Evolutionary conservation across 495 filamentous ascomycete genomes (phyloP).

Genomic region (Penicillium turbatum): DNA sequence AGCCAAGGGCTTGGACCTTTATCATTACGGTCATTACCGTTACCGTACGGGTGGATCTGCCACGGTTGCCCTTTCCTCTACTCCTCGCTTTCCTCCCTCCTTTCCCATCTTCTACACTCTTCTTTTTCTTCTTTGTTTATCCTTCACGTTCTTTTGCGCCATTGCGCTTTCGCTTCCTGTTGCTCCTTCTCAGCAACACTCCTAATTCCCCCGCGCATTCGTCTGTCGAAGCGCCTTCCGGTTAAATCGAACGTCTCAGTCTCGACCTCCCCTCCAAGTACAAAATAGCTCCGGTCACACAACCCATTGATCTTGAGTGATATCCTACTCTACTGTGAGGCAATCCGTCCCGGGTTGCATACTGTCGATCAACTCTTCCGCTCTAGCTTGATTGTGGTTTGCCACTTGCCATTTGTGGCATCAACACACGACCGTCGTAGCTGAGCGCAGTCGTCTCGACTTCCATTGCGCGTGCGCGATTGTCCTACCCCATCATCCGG

Average conservation of each 20-base stretch:
- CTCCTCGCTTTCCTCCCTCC: conserved; percentile 24
- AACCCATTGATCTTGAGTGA: not conserved
- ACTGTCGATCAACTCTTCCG: not conserved
- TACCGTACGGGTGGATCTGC: conserved; percentile 7
- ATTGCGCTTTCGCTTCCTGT: conserved; percentile 1
- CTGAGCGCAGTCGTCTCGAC: conserved; percentile 13
- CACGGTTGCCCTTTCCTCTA: conserved; percentile 22
- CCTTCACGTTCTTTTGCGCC: conserved; percentile 16
- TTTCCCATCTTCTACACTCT: conserved; percentile 22
- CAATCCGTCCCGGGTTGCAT: conserved; percentile 1
- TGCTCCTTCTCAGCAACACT: no score
- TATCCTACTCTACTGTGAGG: not conserved
- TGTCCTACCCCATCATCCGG: conserved; percentile 11
- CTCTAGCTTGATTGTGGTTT: not conserved
- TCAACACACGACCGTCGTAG: conserved; percentile 1
- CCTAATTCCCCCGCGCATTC: not conserved
- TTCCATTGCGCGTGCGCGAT: conserved; percentile 13
- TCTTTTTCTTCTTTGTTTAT: conserved; percentile 18
- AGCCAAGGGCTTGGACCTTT: conserved; percentile 7
- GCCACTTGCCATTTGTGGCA: not conserved
- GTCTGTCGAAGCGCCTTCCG: not conserved
- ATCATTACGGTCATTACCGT: conserved; percentile 9
- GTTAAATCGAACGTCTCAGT: not conserved
- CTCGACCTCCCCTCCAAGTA: not conserved
- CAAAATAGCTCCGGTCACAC: not conserved